Base-by-base conservation (phyloP, 805 yeast species). In the Ogataea polymorpha region DNA sequence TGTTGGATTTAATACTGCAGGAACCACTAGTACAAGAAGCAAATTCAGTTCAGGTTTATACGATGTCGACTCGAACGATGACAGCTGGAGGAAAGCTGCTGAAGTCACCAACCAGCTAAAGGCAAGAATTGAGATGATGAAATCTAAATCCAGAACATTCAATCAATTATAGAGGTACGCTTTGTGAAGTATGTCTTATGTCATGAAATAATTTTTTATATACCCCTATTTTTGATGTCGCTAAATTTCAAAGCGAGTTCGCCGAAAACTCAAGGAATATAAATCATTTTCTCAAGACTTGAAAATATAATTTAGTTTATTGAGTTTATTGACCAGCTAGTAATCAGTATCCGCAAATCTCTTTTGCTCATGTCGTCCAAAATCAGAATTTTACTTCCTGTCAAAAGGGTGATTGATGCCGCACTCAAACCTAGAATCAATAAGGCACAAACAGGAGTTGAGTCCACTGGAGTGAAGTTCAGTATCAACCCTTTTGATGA, bases 401-500 rank as follows among this genome's bases (percentile, higher is more conserved):
- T 93, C 35, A 93, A 93, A 68, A 75, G 98, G 49, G 97, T 90
- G 38, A 83, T 93, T 56, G 99, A 93, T 66, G 85, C 86, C 41
- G 96, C 96, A 12, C 75, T 90, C 55, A 86, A 85, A 66, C 99
- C 99, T 34, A 76, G 97, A 56, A 82, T 91, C 65, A 89, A 89
- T 71, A 81, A 86, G 63, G 70, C 95, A 11, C 80, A 79, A 35
- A 82, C 88, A 9, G 96, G 93, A 5, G 80, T 86, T 36, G 96
- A 89, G 53, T 79, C 91, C 41, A 78, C 84, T 49, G 97, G 96
- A 43, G 86, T 87, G 52, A 91, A 91, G 68, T 89, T 83, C 71
- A 78, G 88, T 58, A 87, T 91, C 63, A 93, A 93, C 63, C 99
- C 99, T 42, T 93, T 93, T 66, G 93, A 96, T 67, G 99, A 93